phyloP scores from a whole-genome alignment of 1,284 basidiomycete species.

The Thecaphora thlaspeos region DNA sequence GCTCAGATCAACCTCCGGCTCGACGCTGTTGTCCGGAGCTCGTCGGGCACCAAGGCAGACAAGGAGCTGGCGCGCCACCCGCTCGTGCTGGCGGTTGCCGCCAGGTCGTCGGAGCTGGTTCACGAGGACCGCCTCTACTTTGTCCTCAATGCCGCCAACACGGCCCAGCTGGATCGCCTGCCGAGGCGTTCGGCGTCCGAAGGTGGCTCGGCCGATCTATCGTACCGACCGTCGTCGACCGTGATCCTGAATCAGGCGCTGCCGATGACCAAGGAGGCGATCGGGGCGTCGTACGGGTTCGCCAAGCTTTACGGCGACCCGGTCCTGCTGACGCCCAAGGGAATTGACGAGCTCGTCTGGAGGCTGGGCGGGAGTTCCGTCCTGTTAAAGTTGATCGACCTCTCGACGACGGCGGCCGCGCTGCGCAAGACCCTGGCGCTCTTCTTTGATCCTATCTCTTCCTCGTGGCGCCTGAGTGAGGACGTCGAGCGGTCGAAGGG shows the following conservation, averaged over 20 bases:
- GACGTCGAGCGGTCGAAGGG: conserved; percentile 42
- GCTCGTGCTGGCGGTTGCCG: conserved; percentile 39
- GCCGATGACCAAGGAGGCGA: conserved; percentile 25
- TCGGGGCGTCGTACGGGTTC: conserved; percentile 28
- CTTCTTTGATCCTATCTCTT: conserved; percentile 72
- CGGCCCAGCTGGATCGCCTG: conserved; percentile 21
- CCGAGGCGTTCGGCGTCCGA: not conserved
- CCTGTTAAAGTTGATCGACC: conserved; percentile 68
- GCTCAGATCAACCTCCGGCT: conserved; percentile 46
- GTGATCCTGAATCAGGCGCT: conserved; percentile 42
- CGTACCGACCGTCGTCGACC: conserved; percentile 17
- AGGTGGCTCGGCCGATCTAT: conserved; percentile 5
- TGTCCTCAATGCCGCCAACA: conserved; percentile 40
- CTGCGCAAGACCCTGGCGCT: conserved; percentile 72
- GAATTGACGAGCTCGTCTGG: conserved; percentile 76
- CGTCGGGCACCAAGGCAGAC: conserved; percentile 14
- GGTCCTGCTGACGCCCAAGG: conserved; percentile 65
- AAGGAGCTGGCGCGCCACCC: conserved; percentile 30
- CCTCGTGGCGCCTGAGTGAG: conserved; percentile 70
- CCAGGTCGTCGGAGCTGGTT: conserved; percentile 30
- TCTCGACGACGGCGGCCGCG: conserved; percentile 66
- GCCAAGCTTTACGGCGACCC: conserved; percentile 44
- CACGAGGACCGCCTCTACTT: conserved; percentile 39
- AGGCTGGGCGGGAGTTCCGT: conserved; percentile 79
- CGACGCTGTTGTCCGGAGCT: conserved; percentile 22